Base-by-base conservation (phyloP, 2,329 filamentous ascomycete genomes). In the Byssochlamys sp. region DNA sequence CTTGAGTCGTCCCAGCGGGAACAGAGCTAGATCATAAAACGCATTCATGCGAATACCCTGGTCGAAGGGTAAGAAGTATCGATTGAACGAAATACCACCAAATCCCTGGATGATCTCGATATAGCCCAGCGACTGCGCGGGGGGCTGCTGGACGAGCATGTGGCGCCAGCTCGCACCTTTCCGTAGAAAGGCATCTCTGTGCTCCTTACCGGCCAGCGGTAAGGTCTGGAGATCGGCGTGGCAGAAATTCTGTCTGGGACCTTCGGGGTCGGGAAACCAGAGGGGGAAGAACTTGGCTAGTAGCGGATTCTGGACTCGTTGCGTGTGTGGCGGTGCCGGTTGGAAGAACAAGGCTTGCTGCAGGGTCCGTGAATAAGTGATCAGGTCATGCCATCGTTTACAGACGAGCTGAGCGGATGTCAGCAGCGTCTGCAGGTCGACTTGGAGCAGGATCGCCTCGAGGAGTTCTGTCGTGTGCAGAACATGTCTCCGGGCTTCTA, bases 171-270 rank as follows among this genome's bases (percentile, higher is more conserved):
- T 56, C 24, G 55, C 55, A 25, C 52, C 55, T 53, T 25, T 31
- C 28, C 55, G 50, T 24, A 53, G 6, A 11, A 52, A 56, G 9
- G 49, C 49, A 29, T 56, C 49, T 24, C 48, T n/a, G 50, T 12
- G 53, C 55, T 45, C 60, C 60, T n/a, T 64, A 45, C 39, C 19
- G 39, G 60, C 55, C 71, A 74, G 49, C 66, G 24, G 25, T n/a
- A 51, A 3, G 4, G 49, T 26, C 49, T 45, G 39, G 7, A 45
- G 19, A 45, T 45, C 39, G 19, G 49, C 49, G 9, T 26, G 49
- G 11, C 25, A 25, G 49, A 51, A 51, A 26, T 51, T 28, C 49
- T 28, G 49, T 28, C 49, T 26, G 10, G 49, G 27, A 4, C 49
- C 25, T 51, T n/a, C 2, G 24, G 49, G 49, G 25, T 51, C 49